phyloP scores from a whole-genome alignment of 2,329 filamentous ascomycete genomes.

The Calonectria henricotiae region DNA sequence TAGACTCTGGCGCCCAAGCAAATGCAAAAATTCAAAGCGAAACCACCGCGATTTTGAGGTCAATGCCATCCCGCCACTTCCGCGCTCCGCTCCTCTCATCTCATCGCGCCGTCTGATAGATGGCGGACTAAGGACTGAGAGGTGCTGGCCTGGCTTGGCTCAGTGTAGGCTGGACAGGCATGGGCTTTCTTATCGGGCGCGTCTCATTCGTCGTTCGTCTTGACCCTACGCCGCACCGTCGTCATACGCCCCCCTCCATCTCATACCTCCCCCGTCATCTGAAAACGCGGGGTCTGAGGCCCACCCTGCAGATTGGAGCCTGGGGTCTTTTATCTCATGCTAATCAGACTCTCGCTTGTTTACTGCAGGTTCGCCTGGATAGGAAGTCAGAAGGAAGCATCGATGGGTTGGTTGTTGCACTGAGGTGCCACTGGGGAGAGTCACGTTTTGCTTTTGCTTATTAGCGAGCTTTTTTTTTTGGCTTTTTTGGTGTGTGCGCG shows the following conservation, averaged over 20 bases:
- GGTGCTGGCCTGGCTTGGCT: conserved; percentile 5
- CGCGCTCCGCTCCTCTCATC: conserved; percentile 23
- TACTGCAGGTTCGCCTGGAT: conserved; percentile 22
- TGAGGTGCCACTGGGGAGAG: conserved; percentile 18
- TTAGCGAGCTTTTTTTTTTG: background rate
- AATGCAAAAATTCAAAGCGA: conserved; percentile 19
- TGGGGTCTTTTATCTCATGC: conserved; percentile 20
- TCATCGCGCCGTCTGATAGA: background rate
- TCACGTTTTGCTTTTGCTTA: conserved; percentile 1
- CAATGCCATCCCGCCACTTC: conserved; percentile 33
- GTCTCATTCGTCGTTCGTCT: conserved; percentile 46
- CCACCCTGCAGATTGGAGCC: conserved; percentile 49
- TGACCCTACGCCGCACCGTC: conserved; percentile 44
- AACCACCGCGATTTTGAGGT: conserved; percentile 15
- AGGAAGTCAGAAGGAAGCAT: conserved; percentile 26
- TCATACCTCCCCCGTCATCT: conserved; percentile 32
- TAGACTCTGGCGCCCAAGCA: conserved; percentile 17
- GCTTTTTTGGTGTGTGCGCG: background rate
- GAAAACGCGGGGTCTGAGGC: conserved; percentile 52
- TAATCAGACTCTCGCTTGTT: conserved; percentile 26
- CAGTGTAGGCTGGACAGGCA: conserved; percentile 21
- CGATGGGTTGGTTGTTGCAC: conserved; percentile 5
- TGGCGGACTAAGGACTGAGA: conserved; percentile 19
- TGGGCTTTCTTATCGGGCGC: conserved; percentile 48
- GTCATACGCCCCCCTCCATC: conserved; percentile 43